Evolutionary conservation across 257 asterid species (phyloP).

Genomic region (Rehmannia glutinosa): DNA sequence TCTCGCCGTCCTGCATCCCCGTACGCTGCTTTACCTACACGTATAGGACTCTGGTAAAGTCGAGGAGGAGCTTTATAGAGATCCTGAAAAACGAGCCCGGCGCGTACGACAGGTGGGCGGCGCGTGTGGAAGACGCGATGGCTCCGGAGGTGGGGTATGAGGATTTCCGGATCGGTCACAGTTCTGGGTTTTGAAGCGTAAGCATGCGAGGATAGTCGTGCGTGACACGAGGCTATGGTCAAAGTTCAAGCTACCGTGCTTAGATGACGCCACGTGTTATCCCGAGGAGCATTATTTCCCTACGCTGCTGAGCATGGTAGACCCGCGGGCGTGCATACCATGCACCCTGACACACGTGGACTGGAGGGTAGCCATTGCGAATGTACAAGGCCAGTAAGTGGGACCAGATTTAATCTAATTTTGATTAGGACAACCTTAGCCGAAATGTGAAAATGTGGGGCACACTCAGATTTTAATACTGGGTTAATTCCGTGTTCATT

Average conservation of each 20-base stretch:
- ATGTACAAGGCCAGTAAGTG: constrained; percentile 44
- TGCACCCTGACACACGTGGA: constrained; percentile 79
- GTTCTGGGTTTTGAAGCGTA: constrained; percentile 54
- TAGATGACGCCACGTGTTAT: constrained; percentile 51
- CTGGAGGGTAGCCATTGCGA: constrained; percentile 76
- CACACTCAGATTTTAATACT: too few relatives aligned
- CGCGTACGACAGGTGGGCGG: constrained; percentile 70
- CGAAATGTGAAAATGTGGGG: too few relatives aligned
- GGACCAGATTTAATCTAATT: constrained; percentile 44
- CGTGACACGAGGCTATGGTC: constrained; percentile 61
- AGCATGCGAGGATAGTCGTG: constrained; percentile 53
- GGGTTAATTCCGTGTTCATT: too few relatives aligned
- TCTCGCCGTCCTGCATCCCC: constrained; percentile 68
- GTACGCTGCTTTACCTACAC: constrained; percentile 53
- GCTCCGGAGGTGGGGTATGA: constrained; percentile 51
- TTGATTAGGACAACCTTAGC: too few relatives aligned
- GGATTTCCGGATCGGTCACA: constrained; percentile 80
- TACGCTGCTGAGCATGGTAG: constrained; percentile 64
- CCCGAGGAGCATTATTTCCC: constrained; percentile 90
- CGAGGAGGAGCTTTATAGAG: constrained; percentile 58
- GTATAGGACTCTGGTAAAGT: constrained; percentile 16
- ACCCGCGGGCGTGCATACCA: constrained; percentile 56
- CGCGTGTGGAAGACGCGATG: constrained; percentile 77
- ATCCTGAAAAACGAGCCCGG: constrained; percentile 52
- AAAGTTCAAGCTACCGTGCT: constrained; percentile 61